Percentiles rank a stretch among this genome's conserved stretches.
Conservation (phyloP, 2,329 filamentous ascomycete genomes). For the Pseudogymnoascus sp. region DNA sequence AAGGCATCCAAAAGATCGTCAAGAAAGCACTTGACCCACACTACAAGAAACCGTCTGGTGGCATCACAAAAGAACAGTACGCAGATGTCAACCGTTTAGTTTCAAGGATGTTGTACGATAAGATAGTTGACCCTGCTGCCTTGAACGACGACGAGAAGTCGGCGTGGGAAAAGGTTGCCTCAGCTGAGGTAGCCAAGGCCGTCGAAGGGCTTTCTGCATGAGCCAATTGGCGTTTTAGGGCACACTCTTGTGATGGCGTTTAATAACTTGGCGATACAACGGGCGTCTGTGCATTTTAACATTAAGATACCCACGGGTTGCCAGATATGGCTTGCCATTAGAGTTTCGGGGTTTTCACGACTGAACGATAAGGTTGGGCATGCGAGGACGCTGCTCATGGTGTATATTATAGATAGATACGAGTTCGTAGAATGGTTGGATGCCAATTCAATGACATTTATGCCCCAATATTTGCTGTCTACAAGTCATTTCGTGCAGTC, state of each 20-base stretch:
- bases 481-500: neutral
- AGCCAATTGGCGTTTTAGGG: conserved; percentile 18
- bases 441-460: conserved; percentile 7
- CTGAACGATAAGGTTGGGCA: conserved; percentile 1
- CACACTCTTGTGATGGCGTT: conserved; percentile 6
- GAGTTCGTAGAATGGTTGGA: conserved; percentile 7
- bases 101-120: conserved; percentile 79
- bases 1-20: conserved; percentile 83
- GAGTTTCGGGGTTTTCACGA: conserved; percentile 1
- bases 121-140: conserved; percentile 33
- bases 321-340: neutral
- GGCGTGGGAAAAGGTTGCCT: conserved; percentile 69
- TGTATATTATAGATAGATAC: conserved; percentile 8
- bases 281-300: neutral
- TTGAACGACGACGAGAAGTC: conserved; percentile 60
- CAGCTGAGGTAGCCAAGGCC: conserved; percentile 69
- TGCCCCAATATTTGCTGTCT: neutral
- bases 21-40: conserved; percentile 73
- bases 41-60: conserved; percentile 59
- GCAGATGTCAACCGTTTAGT: conserved; percentile 85
- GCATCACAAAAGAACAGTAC: conserved; percentile 82
- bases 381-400: neutral
- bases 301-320: neutral
- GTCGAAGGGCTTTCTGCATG: conserved; percentile 50
- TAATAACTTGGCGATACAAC: conserved; percentile 2